Evolutionary conservation across 371 early-diverging fungal genomes (phyloP).

Genomic region (Lichtheimia hyalospora): DNA sequence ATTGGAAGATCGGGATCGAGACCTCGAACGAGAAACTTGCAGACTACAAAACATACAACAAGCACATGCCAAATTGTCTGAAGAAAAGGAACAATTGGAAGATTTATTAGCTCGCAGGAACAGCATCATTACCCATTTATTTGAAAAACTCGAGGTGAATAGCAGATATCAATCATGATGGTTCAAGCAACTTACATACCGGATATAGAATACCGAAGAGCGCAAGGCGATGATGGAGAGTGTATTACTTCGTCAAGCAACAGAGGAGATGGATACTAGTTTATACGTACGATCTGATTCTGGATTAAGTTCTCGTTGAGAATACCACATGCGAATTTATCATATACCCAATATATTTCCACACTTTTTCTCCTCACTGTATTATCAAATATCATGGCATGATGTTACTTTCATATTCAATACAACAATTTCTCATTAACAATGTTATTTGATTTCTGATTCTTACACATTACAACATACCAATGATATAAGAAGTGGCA

Average conservation of each 20-base stretch:
- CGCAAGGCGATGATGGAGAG: slow-evolving; percentile 41
- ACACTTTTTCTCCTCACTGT: no score
- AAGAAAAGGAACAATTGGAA: slow-evolving; percentile 13
- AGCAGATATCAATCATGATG: no score
- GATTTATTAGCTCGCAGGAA: slow-evolving; percentile 17
- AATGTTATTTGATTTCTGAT: no score
- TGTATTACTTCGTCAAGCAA: slow-evolving; percentile 43
- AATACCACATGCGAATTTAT: no score
- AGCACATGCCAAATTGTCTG: slow-evolving; percentile 1
- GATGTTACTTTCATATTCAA: no score
- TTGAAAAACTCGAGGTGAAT: slow-evolving; percentile 33
- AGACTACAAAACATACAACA: slow-evolving; percentile 12
- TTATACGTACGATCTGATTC: slow-evolving; percentile 4
- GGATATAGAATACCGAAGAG: slow-evolving; percentile 28
- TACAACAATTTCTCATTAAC: no score
- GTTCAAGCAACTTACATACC: no score
- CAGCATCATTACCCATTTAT: slow-evolving; percentile 23
- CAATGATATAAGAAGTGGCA: no score
- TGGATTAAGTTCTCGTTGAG: slow-evolving; percentile 4
- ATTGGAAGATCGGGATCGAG: slow-evolving; percentile 24
- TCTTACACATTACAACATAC: no score
- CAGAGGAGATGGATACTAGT: slow-evolving; percentile 22
- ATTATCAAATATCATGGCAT: no score
- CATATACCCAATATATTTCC: no score
- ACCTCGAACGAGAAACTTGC: slow-evolving; percentile 2